phyloP scores from a whole-genome alignment of 208 protist species.

The Hexamita inflata region DNA sequence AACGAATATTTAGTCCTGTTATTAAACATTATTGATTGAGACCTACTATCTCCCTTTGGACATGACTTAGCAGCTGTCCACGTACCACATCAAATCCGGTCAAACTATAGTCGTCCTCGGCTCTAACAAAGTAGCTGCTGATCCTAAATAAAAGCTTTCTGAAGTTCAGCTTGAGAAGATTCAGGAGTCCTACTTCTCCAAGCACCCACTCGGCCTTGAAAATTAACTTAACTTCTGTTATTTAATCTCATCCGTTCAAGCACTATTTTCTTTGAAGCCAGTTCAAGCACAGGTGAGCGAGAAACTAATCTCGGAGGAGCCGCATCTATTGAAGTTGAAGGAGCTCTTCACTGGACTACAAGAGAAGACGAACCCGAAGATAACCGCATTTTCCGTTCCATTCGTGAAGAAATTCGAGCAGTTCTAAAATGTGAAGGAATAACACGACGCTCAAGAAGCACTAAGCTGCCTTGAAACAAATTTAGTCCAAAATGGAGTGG shows the following conservation, averaged over 20 bases:
- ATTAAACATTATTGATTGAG: too few relatives aligned
- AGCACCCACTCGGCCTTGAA: background rate
- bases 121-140: background rate
- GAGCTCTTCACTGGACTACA: background rate
- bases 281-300: background rate
- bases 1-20: too few relatives aligned
- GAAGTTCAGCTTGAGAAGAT: background rate
- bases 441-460: background rate
- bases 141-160: background rate
- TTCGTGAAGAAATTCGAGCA: background rate
- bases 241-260: background rate
- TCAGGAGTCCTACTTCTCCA: background rate
- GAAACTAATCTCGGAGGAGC: background rate
- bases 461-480: too few relatives aligned
- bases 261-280: background rate
- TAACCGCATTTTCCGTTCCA: background rate
- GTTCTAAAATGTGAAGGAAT: background rate
- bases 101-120: background rate
- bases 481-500: too few relatives aligned
- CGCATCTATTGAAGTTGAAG: background rate
- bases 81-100: background rate
- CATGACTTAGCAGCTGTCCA: too few relatives aligned
- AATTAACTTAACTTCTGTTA: background rate
- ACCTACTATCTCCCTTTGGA: too few relatives aligned
- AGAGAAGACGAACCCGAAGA: background rate